Conservation (phyloP, 1,284 basidiomycete species). For the Neolentinus lepideus region DNA sequence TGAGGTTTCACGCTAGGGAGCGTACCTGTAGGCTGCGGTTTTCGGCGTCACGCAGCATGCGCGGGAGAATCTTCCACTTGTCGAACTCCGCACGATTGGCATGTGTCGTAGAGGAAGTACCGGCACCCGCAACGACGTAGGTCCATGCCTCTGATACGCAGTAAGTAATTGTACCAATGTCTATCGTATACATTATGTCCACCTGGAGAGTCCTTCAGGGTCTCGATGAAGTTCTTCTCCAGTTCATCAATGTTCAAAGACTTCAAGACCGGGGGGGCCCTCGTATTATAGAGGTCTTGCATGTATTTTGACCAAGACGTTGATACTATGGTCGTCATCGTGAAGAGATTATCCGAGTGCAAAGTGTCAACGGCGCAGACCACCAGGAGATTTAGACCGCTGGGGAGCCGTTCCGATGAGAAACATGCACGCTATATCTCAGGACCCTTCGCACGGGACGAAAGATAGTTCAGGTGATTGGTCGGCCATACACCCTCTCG, state of each 20-base stretch:
- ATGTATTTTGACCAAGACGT: slow-evolving; percentile 22
- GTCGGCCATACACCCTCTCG: neutral
- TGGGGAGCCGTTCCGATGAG: neutral
- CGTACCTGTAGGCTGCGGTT: slow-evolving; percentile 53
- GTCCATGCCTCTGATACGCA: slow-evolving; percentile 43
- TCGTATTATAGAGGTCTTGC: slow-evolving; percentile 17
- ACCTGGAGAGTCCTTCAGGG: slow-evolving; percentile 31
- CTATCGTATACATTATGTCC: slow-evolving; percentile 10
- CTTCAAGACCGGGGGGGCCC: slow-evolving; percentile 26
- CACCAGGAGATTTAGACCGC: neutral
- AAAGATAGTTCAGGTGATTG: neutral
- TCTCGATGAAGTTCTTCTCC: slow-evolving; percentile 36
- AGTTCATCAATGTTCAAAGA: slow-evolving; percentile 33
- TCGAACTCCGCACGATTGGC: slow-evolving; percentile 51
- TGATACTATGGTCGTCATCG: neutral
- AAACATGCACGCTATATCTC: neutral
- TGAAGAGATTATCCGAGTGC: neutral
- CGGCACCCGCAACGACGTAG: slow-evolving; percentile 60
- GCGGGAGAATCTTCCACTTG: slow-evolving; percentile 61
- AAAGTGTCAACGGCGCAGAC: neutral
- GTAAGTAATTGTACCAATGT: slow-evolving; percentile 2
- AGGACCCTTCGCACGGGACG: neutral
- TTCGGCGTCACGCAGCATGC: slow-evolving; percentile 70
- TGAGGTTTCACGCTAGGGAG: neutral
- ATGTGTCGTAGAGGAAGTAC: slow-evolving; percentile 45